These are phyloP conservation scores for Prosopis cineraria DNA, from an alignment of 306 rosid genomes.

Conservation along the genomic window DNA sequence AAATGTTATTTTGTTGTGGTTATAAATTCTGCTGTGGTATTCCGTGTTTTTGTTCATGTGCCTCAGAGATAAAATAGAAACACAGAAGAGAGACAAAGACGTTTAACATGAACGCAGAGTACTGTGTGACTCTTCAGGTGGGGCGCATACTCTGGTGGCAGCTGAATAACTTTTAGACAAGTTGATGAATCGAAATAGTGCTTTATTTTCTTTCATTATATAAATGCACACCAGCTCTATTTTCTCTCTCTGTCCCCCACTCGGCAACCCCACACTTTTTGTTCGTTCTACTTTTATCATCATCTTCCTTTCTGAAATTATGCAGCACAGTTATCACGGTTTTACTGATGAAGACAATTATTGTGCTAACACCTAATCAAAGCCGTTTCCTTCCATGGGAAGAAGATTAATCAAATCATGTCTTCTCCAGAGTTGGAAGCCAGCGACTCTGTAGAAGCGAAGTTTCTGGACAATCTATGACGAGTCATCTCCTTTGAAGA, in stretches of 20 bases:
- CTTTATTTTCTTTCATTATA: neutral
- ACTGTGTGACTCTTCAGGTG: neutral
- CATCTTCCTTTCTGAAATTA: slow-evolving; percentile 15
- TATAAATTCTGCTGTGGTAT: neutral
- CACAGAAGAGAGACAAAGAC: neutral
- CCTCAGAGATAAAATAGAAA: neutral
- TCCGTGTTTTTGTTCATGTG: slow-evolving; percentile 9
- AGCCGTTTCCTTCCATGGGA: neutral
- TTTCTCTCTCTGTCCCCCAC: neutral
- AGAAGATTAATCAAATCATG: neutral
- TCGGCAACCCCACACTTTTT: neutral
- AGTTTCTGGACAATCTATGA: neutral
- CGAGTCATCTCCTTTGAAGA: neutral
- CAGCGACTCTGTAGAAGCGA: neutral
- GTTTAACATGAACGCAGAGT: neutral
- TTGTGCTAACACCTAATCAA: neutral
- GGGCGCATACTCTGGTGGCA: slow-evolving; percentile 1
- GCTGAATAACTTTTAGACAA: neutral
- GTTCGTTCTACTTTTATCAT: slow-evolving; percentile 9
- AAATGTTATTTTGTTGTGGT: slow-evolving; percentile 28
- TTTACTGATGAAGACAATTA: neutral
- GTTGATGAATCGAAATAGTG: neutral
- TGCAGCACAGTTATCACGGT: neutral
- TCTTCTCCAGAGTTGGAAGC: neutral
- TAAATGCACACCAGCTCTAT: neutral